A percentile compares a stretch with the other conserved stretches of the same genome.
Evolutionary conservation across 371 early-diverging fungal genomes (phyloP).

Genomic region (Mortierella polycephala): DNA sequence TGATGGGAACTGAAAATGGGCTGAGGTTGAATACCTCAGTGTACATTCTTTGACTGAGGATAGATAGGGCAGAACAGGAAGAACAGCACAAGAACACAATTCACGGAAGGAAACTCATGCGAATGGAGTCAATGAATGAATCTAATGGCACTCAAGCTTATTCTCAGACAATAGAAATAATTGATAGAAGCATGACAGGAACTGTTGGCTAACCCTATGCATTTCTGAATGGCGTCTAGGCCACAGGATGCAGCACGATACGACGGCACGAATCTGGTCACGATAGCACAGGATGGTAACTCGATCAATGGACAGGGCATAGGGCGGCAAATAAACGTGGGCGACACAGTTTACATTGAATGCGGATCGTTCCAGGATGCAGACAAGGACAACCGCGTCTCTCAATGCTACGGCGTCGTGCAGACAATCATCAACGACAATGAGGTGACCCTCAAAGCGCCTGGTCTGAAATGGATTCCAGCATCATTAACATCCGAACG

Average conservation of each 20-base stretch:
- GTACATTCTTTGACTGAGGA: no score
- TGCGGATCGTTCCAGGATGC: conserved; percentile 50
- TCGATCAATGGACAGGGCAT: conserved; percentile 40
- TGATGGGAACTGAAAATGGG: no score
- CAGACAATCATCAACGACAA: conserved; percentile 31
- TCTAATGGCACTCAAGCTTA: no score
- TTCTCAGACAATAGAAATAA: no score
- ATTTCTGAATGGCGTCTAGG: conserved; percentile 11
- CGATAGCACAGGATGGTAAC: conserved; percentile 40
- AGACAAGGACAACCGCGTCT: conserved; percentile 36
- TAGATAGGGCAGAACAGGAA: no score
- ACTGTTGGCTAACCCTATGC: no score
- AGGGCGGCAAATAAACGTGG: conserved; percentile 37
- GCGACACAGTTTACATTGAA: conserved; percentile 55
- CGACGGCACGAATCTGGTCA: conserved; percentile 43
- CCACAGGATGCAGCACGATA: conserved; percentile 54
- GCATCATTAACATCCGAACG: conserved; percentile 41
- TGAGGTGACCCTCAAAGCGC: conserved; percentile 44
- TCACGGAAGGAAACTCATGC: no score
- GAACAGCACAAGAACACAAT: no score
- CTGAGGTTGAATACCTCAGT: no score
- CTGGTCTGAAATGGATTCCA: conserved; percentile 56
- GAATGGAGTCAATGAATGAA: no score
- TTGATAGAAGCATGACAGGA: no score
- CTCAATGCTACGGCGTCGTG: conserved; percentile 53